These are phyloP conservation scores for Alternaria solani DNA, from an alignment of 2,329 filamentous ascomycete species.

Conservation along the genomic window DNA sequence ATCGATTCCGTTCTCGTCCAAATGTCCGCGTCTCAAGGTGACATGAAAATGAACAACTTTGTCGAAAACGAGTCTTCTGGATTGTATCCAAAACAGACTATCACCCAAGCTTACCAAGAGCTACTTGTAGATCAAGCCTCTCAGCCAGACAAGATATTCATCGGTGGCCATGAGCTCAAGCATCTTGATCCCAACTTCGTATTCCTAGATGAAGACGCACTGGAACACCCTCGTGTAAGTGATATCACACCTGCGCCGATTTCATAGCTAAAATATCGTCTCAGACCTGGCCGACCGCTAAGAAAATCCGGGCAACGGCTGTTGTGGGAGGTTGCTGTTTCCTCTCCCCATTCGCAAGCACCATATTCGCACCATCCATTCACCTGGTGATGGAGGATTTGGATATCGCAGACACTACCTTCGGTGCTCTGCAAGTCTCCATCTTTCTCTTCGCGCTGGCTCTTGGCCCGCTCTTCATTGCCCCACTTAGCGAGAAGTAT, in stretches of 20 bases:
- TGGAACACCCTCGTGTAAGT: neutral
- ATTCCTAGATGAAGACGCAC: neutral
- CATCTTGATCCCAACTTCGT: neutral
- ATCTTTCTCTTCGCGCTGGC: constrained; percentile 45
- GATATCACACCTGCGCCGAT: too few relatives aligned
- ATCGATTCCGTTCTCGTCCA: neutral
- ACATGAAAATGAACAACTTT: neutral
- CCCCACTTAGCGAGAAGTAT: constrained; percentile 38
- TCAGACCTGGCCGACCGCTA: constrained; percentile 14
- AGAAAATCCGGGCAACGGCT: constrained; percentile 15
- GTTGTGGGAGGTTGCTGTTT: constrained; percentile 17
- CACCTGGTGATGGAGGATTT: constrained; percentile 28
- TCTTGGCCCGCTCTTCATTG: constrained; percentile 41
- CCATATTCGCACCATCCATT: constrained; percentile 44
- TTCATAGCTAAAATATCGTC: neutral
- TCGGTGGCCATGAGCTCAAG: neutral
- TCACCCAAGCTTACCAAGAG: neutral
- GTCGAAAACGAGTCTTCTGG: neutral
- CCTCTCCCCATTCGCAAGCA: constrained; percentile 20
- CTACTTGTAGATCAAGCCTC: neutral
- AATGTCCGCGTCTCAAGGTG: neutral
- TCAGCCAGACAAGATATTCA: neutral
- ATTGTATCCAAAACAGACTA: neutral
- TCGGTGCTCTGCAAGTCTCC: constrained; percentile 34
- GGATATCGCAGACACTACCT: constrained; percentile 26